These are phyloP conservation scores for Sclerotiophoma versabilis DNA, from an alignment of 2,329 filamentous ascomycete genomes.

Conservation along the genomic window DNA sequence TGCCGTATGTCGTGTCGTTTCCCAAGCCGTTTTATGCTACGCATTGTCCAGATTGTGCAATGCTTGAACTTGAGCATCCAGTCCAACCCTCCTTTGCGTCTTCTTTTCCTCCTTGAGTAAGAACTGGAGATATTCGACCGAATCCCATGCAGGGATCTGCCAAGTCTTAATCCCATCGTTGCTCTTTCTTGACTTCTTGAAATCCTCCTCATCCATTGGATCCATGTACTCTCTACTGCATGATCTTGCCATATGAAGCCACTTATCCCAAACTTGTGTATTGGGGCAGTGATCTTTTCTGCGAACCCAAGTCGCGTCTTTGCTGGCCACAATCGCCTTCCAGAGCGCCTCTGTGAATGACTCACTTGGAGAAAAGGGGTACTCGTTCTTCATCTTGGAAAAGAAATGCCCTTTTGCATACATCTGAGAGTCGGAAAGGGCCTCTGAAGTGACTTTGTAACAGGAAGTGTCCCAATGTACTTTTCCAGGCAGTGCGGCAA, in stretches of 20 bases:
- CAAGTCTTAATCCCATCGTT: conserved; percentile 31
- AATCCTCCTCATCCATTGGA: conserved; percentile 17
- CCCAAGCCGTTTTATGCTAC: neutral
- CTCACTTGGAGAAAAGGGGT: conserved; percentile 35
- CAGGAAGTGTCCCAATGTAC: conserved; percentile 58
- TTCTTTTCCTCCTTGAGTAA: neutral
- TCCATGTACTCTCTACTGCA: conserved; percentile 25
- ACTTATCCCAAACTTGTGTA: conserved; percentile 52
- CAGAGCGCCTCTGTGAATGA: conserved; percentile 58
- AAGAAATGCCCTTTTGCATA: conserved; percentile 36
- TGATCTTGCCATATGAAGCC: conserved; percentile 48
- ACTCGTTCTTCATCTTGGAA: neutral
- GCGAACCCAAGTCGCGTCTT: conserved; percentile 53
- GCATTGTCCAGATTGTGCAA: conserved; percentile 3
- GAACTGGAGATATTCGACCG: neutral
- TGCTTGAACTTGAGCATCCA: neutral
- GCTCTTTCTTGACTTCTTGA: neutral
- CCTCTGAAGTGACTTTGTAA: conserved; percentile 51
- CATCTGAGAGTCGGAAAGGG: conserved; percentile 45
- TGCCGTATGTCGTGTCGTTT: neutral
- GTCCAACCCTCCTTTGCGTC: neutral
- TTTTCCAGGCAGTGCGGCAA: conserved; percentile 56
- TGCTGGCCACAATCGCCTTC: conserved; percentile 57
- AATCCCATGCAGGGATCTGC: conserved; percentile 33
- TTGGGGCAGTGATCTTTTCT: conserved; percentile 51